Base-by-base conservation (phyloP, 202 grass and related monocot species). In the Cymbopogon flexuosus region DNA sequence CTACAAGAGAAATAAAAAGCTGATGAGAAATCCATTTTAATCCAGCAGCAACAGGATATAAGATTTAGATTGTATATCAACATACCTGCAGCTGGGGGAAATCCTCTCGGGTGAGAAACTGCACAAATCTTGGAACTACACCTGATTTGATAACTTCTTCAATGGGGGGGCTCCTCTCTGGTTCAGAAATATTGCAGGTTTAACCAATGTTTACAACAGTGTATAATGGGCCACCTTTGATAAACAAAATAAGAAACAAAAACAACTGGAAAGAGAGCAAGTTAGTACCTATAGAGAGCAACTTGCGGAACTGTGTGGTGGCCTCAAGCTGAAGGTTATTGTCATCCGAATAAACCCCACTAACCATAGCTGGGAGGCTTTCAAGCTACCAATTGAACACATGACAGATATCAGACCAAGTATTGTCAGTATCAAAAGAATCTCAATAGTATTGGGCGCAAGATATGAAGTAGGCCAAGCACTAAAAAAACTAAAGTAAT, bases 51-150 rank as follows among this genome's bases (percentile, higher is more conserved):
- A 78, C n/a, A 7, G 68, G 9, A 39, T 31, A 37, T 27, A 62
- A 73, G n/a, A 52, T 3, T 62, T 79, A 69, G 3, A 70, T 40
- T 75, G 30, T 68, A 36, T 40, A 34, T 52, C 33, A 42, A 68
- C n/a, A 40, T 8, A 90, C 96, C 88, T 99, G 96, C 62, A 99
- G 88, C 81, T 99, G 96, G 29, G 96, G 96, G 10, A 86, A 91
- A 85, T 99, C 96, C 47, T 96, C 92, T 84, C 92, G 89, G 10
- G 80, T 88, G 54, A 98, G 95, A 47, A 91, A 94, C 84, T 98
- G 89, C 70, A 98, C 95, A 77, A 98, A 94, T 70, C 90, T 87
- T 76, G 95, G 95, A 83, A 98, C 95, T 12, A 94, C 95, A 6
- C 92, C 95, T 22, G 95, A 87, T 77, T 84, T 79, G 77, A 94